These are phyloP conservation scores for Pterulicium gracile DNA, from an alignment of 1,284 basidiomycete species.

Conservation along the genomic window DNA sequence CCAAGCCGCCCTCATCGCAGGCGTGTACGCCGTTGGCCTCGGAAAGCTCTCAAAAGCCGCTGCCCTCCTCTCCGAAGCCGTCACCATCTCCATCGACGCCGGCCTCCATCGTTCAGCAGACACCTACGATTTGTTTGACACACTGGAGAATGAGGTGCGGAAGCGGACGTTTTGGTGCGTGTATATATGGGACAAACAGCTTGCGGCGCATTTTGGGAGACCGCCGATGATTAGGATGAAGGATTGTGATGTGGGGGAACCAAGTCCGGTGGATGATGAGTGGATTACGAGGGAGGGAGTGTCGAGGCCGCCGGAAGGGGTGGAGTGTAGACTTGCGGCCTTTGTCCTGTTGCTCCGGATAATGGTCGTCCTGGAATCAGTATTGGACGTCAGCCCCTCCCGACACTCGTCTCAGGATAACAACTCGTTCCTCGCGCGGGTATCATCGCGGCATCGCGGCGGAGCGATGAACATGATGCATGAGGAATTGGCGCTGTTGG, in stretches of 20 bases:
- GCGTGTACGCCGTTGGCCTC: slow-evolving; percentile 79
- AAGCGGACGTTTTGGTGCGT: slow-evolving; percentile 92
- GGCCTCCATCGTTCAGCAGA: slow-evolving; percentile 81
- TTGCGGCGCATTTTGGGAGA: slow-evolving; percentile 74
- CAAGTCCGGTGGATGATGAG: slow-evolving; percentile 79
- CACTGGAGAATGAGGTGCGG: slow-evolving; percentile 79
- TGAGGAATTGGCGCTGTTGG: slow-evolving; percentile 71
- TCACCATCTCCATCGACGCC: slow-evolving; percentile 77
- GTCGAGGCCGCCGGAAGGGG: slow-evolving; percentile 55
- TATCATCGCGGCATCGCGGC: slow-evolving; percentile 41
- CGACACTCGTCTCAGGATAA: slow-evolving; percentile 38
- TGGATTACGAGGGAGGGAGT: slow-evolving; percentile 68
- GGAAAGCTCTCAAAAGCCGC: slow-evolving; percentile 84
- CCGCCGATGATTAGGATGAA: slow-evolving; percentile 76
- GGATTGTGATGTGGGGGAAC: slow-evolving; percentile 82
- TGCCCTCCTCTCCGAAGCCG: slow-evolving; percentile 71
- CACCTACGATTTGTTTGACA: slow-evolving; percentile 81
- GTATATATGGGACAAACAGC: slow-evolving; percentile 89
- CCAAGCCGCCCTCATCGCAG: slow-evolving; percentile 78
- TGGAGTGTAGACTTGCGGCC: slow-evolving; percentile 66
- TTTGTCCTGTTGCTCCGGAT: slow-evolving; percentile 69
- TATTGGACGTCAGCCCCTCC: slow-evolving; percentile 61
- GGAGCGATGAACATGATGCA: slow-evolving; percentile 52
- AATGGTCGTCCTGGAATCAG: slow-evolving; percentile 75
- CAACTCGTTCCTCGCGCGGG: slow-evolving; percentile 51